A percentile compares a stretch with the other conserved stretches of the same genome.
Evolutionary conservation across 176 grass and related monocot genomes (phyloP).

Genomic region (Puya raimondii): DNA sequence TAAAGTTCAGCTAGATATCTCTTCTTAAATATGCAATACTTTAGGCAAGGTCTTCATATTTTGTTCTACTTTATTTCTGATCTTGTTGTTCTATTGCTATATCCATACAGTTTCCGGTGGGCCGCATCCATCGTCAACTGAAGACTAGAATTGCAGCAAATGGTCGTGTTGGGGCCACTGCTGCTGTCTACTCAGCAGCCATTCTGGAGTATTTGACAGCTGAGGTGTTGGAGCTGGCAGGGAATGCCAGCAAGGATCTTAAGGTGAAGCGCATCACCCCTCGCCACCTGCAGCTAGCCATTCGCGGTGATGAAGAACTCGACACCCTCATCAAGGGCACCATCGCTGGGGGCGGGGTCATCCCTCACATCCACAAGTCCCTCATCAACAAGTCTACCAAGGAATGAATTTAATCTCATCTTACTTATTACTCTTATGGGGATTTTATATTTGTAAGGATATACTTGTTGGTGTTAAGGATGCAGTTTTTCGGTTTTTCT

Average conservation of each 20-base stretch:
- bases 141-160: constrained; percentile 57
- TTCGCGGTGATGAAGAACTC: constrained; percentile 57
- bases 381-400: constrained; percentile 75
- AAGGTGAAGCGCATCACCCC: constrained; percentile 73
- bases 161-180: constrained; percentile 60
- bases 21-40: too few relatives aligned
- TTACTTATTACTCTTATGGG: too few relatives aligned
- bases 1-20: too few relatives aligned
- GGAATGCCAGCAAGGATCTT: constrained; percentile 65
- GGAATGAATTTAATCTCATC: constrained; percentile 26
- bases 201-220: constrained; percentile 54
- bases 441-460: too few relatives aligned
- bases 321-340: constrained; percentile 77
- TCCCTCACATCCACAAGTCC: constrained; percentile 70
- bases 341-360: constrained; percentile 61
- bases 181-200: constrained; percentile 54
- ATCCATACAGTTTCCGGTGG: constrained; percentile 54
- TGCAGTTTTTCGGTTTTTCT: too few relatives aligned
- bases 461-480: neutral
- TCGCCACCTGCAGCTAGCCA: constrained; percentile 60
- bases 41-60: too few relatives aligned
- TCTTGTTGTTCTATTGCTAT: neutral
- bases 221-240: constrained; percentile 56
- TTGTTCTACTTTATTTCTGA: too few relatives aligned
- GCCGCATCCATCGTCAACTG: constrained; percentile 56